Conservation (phyloP, 2,329 filamentous ascomycete species). For the Domatiomyces catenatus region DNA sequence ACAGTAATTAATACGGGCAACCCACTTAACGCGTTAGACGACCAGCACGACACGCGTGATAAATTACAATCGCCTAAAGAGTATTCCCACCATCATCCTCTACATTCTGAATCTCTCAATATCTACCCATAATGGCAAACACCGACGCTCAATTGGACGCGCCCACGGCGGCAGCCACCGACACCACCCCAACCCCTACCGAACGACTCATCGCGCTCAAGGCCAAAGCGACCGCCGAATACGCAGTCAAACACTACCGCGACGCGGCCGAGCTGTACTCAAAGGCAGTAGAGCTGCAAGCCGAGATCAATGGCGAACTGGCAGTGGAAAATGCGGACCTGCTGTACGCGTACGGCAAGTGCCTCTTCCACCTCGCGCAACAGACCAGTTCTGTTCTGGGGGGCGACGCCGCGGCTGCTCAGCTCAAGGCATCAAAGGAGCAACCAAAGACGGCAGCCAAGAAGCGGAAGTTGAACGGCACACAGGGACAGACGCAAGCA, state of each 20-base stretch:
- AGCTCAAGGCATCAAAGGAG: slow-evolving; percentile 34
- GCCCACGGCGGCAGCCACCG: slow-evolving; percentile 3
- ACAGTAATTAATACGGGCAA: no score
- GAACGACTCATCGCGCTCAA: slow-evolving; percentile 55
- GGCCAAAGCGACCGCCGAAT: slow-evolving; percentile 68
- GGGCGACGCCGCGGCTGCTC: slow-evolving; percentile 51
- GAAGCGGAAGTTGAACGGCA: slow-evolving; percentile 21
- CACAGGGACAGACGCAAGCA: slow-evolving; percentile 5
- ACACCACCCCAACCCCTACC: slow-evolving; percentile 1
- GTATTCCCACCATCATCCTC: not conserved
- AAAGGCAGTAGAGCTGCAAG: slow-evolving; percentile 76
- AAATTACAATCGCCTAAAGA: not conserved
- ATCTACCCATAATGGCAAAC: slow-evolving; percentile 17
- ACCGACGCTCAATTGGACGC: slow-evolving; percentile 7
- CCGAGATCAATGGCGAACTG: slow-evolving; percentile 83
- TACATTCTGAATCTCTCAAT: not conserved
- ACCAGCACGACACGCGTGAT: not conserved
- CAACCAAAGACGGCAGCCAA: slow-evolving; percentile 27
- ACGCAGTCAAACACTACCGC: slow-evolving; percentile 76
- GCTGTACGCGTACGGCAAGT: slow-evolving; percentile 84
- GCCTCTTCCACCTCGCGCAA: slow-evolving; percentile 84
- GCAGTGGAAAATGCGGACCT: slow-evolving; percentile 81
- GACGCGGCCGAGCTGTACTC: slow-evolving; percentile 79
- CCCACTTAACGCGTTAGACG: not conserved
- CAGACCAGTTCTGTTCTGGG: slow-evolving; percentile 89